Evolutionary conservation across 352 stramenopile species (phyloP), one percentile per base, ranked within the genome.

Genomic region (Globisporangium acanthophoron): DNA sequence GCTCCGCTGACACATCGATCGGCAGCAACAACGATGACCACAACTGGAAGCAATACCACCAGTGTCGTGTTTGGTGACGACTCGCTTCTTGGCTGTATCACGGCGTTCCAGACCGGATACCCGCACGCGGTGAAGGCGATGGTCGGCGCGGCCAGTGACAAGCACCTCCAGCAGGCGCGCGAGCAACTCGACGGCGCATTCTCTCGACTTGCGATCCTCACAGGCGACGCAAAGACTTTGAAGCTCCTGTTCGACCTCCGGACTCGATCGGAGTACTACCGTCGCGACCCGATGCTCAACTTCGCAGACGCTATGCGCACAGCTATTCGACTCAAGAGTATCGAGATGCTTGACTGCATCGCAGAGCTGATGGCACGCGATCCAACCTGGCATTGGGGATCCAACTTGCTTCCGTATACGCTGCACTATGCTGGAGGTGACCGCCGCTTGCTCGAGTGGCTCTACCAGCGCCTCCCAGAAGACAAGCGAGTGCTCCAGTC

Each of bases 331-430:
- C 31, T 27, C 29, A n/a, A 13, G 21, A n/a, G 31, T 5, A 16
- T 54, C 18, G 16, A 54, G 29, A 54, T 54, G 48, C 27, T 54
- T 16, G 15, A 16, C 29, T 54, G 48, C 29, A 41, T 54, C 31
- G 31, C 15, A 5, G 18, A 24, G 15, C 29, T 54, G 12, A 21
- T 16, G 21, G 31, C 29, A 15, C 11, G 20, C 11, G 48, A 54
- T 18, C 15, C 48, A 1, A 29, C 3, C 3, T 54, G 48, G 48
- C 15, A 29, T 8, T 54, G 48, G 48, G 48, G 24, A 13, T 45
- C 24, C 11, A 3, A 27, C 13, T 24, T 57, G n/a, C n/a, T 57
- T 2, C 5, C 21, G 18, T 20, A 21, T 15, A 39, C 52, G 18
- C 21, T 57, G 20, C 12, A 40, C 0, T 20, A 21, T 11, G 20